Percentiles rank a stretch among this genome's conserved stretches.
These are phyloP conservation scores for Exserohilum turcica DNA, from an alignment of 2,329 filamentous ascomycete species.

Conservation along the genomic window DNA sequence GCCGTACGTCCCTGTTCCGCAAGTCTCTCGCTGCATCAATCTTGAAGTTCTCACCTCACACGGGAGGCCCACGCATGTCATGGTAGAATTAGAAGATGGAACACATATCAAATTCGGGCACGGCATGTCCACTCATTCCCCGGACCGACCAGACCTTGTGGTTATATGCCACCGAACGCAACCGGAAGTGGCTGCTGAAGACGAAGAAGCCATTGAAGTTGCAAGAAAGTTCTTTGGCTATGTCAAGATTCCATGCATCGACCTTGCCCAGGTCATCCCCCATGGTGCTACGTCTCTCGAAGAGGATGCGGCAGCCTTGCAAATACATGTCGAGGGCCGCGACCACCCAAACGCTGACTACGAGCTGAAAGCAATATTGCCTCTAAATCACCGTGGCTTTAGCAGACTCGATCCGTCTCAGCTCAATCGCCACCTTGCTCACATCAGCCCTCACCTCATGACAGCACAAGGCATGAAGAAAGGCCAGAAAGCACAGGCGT, in stretches of 20 bases:
- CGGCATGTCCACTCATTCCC: slow-evolving; percentile 7
- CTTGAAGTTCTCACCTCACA: slow-evolving; percentile 17
- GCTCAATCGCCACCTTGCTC: slow-evolving; percentile 46
- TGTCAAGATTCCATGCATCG: slow-evolving; percentile 36
- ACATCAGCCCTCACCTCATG: slow-evolving; percentile 34
- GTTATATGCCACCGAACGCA: slow-evolving; percentile 37
- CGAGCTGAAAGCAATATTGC: slow-evolving; percentile 37
- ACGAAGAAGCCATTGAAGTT: slow-evolving; percentile 23
- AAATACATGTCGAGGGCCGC: slow-evolving; percentile 41
- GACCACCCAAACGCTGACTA: slow-evolving; percentile 27
- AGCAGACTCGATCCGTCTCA: slow-evolving; percentile 42
- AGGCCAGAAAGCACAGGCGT: slow-evolving; percentile 3
- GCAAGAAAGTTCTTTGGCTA: slow-evolving; percentile 31
- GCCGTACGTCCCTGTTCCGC: slow-evolving; percentile 36
- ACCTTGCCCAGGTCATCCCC: slow-evolving; percentile 37
- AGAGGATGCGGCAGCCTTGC: slow-evolving; percentile 31
- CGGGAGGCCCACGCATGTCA: slow-evolving; percentile 13
- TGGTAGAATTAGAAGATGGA: slow-evolving; percentile 32
- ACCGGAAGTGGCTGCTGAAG: slow-evolving; percentile 15
- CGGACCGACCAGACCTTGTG: slow-evolving; percentile 35
- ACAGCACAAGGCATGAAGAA: slow-evolving; percentile 4
- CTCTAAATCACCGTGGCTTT: slow-evolving; percentile 42
- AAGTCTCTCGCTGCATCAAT: slow-evolving; percentile 34
- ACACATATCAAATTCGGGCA: slow-evolving; percentile 28
- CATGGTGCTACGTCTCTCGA: slow-evolving; percentile 29